These are phyloP conservation scores for Linnemannia zychae DNA, from an alignment of 192 early-diverging fungal species.

Conservation along the genomic window DNA sequence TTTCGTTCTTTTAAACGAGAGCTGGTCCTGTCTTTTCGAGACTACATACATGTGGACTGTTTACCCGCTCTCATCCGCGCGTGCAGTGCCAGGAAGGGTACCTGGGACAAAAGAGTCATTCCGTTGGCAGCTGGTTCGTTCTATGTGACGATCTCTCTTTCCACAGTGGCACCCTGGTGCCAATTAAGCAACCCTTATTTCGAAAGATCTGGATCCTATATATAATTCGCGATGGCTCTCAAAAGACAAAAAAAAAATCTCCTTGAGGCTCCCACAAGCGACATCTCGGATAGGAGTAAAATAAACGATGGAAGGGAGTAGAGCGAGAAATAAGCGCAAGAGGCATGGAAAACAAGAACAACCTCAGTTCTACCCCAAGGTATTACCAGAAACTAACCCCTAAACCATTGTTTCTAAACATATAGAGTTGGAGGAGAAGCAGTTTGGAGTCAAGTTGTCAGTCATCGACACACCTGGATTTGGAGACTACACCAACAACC, in stretches of 20 bases:
- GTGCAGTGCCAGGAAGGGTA: background rate
- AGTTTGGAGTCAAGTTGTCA: constrained; percentile 94
- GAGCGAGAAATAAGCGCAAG: background rate
- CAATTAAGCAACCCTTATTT: background rate
- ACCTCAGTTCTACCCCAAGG: background rate
- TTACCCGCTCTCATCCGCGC: background rate
- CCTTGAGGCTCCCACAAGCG: constrained; percentile 3
- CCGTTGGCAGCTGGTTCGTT: background rate
- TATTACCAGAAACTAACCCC: background rate
- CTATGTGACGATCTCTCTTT: background rate
- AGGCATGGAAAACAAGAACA: background rate
- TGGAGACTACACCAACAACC: constrained; percentile 90
- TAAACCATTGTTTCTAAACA: background rate
- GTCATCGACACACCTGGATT: constrained; percentile 92
- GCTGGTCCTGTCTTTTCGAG: background rate
- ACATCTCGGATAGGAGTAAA: background rate
- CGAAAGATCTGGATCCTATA: constrained; percentile 21
- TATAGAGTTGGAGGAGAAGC: constrained; percentile 94
- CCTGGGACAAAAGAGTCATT: background rate
- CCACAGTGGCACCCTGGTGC: background rate
- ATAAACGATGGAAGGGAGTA: background rate
- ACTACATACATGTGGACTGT: background rate
- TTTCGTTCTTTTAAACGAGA: background rate
- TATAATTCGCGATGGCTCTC: constrained; percentile 41
- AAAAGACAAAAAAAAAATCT: constrained; percentile 17